These are phyloP conservation scores for Magnolia officinalis DNA, from an alignment of 164 flowering plant genomes.

Conservation along the genomic window DNA sequence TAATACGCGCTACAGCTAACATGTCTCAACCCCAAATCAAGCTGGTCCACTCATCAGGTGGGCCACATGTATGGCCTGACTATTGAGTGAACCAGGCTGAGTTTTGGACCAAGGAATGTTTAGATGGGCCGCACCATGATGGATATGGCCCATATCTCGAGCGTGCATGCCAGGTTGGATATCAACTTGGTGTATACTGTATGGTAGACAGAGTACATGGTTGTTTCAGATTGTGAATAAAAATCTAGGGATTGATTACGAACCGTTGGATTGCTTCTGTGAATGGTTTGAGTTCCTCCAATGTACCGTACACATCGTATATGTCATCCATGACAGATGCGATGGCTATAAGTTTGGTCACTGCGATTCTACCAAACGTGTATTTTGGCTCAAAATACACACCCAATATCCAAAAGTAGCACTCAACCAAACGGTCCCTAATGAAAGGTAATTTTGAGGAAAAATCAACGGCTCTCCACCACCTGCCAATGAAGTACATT, in stretches of 20 bases:
- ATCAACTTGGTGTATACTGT: too few relatives aligned
- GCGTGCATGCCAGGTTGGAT: too few relatives aligned
- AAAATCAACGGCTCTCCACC: conserved; percentile 5
- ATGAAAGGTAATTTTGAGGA: not conserved
- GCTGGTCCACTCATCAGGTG: too few relatives aligned
- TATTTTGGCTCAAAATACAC: not conserved
- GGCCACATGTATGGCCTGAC: too few relatives aligned
- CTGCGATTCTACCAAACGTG: not conserved
- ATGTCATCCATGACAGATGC: conserved; percentile 2
- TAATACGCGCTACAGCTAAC: too few relatives aligned
- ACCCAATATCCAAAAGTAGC: conserved; percentile 10
- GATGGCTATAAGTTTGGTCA: not conserved
- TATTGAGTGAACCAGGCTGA: too few relatives aligned
- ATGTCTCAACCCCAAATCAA: too few relatives aligned
- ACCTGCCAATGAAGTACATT: not conserved
- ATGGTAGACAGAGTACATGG: not conserved
- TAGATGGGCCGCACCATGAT: too few relatives aligned
- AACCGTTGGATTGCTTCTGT: conserved; percentile 7
- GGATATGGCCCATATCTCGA: too few relatives aligned
- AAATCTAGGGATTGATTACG: not conserved
- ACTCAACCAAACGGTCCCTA: conserved; percentile 5
- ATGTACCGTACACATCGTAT: conserved; percentile 7
- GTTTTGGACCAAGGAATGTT: too few relatives aligned
- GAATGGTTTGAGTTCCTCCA: conserved; percentile 7
- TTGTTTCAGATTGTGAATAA: not conserved